Evolutionary conservation across 164 flowering plant species (phyloP).

Genomic region (Aristolochia contorta): DNA sequence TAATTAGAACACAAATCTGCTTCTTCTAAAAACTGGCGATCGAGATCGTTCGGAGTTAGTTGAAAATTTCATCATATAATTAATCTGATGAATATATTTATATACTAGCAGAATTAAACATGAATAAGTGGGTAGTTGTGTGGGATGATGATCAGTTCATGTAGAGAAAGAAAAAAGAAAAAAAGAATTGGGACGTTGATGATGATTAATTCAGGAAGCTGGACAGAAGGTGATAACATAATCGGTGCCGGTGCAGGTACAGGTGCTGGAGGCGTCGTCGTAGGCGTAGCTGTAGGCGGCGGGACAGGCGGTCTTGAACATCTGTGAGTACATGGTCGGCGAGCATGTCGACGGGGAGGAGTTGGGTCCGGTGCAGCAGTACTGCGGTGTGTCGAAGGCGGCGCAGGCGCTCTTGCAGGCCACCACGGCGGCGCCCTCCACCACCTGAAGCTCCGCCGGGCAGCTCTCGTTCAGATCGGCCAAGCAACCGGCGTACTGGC

Average conservation of each 20-base stretch:
- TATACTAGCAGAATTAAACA: too few relatives aligned
- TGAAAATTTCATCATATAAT: too few relatives aligned
- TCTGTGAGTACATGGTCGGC: constrained; percentile 59
- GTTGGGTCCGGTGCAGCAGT: constrained; percentile 76
- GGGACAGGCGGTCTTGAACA: constrained; percentile 88
- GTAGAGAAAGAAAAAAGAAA: too few relatives aligned
- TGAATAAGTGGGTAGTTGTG: too few relatives aligned
- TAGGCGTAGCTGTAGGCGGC: constrained; percentile 88
- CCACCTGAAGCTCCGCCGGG: constrained; percentile 59
- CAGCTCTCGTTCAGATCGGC: constrained; percentile 61
- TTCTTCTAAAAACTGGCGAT: too few relatives aligned
- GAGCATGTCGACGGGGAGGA: constrained; percentile 60
- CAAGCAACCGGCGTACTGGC: constrained; percentile 75
- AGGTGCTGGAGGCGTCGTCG: constrained; percentile 80
- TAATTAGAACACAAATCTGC: too few relatives aligned
- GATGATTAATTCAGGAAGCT: constrained; percentile 1
- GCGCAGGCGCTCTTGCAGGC: constrained; percentile 93
- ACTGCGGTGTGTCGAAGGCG: constrained; percentile 65
- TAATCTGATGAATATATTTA: too few relatives aligned
- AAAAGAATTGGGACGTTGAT: constrained; percentile 21
- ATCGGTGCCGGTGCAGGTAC: constrained; percentile 72
- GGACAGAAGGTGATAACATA: constrained; percentile 74
- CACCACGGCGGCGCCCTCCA: constrained; percentile 36
- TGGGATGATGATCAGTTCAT: too few relatives aligned
- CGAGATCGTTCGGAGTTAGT: too few relatives aligned